A percentile compares a stretch with the other conserved stretches of the same genome.
Conservation (phyloP, 2,329 filamentous ascomycete genomes). For the Colletotrichum echinochloae region DNA sequence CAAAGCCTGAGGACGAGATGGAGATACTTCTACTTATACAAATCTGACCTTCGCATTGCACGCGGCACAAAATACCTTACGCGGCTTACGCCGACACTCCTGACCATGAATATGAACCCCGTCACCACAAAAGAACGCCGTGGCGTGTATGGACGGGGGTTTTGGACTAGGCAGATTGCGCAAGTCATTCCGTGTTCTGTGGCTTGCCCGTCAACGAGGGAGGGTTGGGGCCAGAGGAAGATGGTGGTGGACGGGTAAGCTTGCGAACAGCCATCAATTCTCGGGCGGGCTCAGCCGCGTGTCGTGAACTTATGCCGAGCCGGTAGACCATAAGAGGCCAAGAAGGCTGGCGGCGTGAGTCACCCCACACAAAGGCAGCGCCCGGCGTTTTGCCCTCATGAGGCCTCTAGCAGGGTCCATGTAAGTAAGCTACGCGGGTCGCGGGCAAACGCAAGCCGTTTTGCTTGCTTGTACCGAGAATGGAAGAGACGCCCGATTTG, state of each 20-base stretch:
- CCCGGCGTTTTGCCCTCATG: not conserved
- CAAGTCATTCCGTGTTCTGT: not conserved
- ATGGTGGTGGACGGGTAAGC: slow-evolving; percentile 22
- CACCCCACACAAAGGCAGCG: not conserved
- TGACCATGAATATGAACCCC: not conserved
- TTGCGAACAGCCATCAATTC: not conserved
- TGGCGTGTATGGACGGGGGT: not conserved
- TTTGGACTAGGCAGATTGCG: not conserved
- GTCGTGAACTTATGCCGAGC: not conserved
- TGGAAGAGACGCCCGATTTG: not conserved
- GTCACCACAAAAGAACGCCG: not conserved
- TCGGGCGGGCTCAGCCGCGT: not conserved
- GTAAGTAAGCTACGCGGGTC: not conserved
- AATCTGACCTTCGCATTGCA: not conserved
- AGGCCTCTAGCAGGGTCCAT: not conserved
- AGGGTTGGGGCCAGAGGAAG: not conserved
- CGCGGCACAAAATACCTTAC: not conserved
- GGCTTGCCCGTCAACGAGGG: not conserved
- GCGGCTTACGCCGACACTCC: not conserved
- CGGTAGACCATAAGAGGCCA: not conserved
- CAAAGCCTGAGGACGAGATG: slow-evolving; percentile 3
- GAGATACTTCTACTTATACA: slow-evolving; percentile 28
- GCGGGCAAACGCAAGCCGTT: not conserved
- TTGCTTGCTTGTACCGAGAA: not conserved
- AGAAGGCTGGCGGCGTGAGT: not conserved